Conservation (phyloP, 2,329 filamentous ascomycete genomes). For the Aspergillus glaucus region DNA sequence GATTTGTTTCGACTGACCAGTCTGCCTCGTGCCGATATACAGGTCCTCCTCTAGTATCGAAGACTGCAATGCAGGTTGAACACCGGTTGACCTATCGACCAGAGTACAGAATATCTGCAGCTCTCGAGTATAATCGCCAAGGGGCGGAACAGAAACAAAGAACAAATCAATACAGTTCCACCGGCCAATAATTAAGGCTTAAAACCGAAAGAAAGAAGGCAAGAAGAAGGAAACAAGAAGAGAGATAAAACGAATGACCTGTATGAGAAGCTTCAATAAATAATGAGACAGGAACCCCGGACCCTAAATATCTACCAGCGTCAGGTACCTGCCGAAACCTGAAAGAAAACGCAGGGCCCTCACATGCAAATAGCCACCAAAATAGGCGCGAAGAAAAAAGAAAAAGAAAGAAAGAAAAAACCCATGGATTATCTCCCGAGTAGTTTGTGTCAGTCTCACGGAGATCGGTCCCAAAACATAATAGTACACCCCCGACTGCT, state of each 20-base stretch:
- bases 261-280: not conserved
- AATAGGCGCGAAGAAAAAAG: not conserved
- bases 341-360: not conserved
- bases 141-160: too few species aligned
- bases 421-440: not conserved
- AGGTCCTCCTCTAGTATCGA: too few species aligned
- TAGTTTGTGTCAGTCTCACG: too few species aligned
- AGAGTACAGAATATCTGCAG: too few species aligned
- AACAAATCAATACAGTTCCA: too few species aligned
- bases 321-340: not conserved
- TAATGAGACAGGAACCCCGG: not conserved
- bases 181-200: too few species aligned
- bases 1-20: too few species aligned
- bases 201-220: not conserved
- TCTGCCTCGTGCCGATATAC: too few species aligned
- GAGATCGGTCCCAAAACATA: not conserved
- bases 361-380: not conserved
- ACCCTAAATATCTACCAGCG: not conserved
- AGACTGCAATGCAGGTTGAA: too few species aligned
- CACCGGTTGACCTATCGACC: too few species aligned
- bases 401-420: not conserved
- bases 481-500: not conserved
- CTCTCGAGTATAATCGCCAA: too few species aligned
- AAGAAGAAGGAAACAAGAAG: not conserved
- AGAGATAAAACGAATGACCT: not conserved